Percentiles rank a stretch among this genome's conserved stretches.
Evolutionary conservation across 2,329 filamentous ascomycete species (phyloP).

Genomic region (Epichloe uncinata): DNA sequence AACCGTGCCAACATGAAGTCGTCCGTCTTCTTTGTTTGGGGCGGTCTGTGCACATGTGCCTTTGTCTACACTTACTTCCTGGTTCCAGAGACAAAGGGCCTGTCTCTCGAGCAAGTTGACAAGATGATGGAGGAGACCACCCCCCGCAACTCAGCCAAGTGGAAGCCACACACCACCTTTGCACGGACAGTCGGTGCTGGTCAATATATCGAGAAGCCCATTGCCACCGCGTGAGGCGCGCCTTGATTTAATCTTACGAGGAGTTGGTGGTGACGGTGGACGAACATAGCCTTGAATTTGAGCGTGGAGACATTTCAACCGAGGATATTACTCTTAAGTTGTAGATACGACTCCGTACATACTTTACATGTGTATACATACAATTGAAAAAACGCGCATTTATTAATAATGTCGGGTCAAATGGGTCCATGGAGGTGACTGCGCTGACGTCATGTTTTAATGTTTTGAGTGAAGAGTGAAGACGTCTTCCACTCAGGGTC

Average conservation of each 20-base stretch:
- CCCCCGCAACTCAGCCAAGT: conserved; percentile 62
- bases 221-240: conserved; percentile 5
- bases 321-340: neutral
- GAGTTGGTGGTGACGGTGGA: neutral
- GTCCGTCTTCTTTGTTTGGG: conserved; percentile 67
- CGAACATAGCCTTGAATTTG: neutral
- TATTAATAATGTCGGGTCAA: too few relatives aligned
- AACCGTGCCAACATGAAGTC: conserved; percentile 52
- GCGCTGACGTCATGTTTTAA: too few relatives aligned
- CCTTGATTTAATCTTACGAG: neutral
- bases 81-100: conserved; percentile 61
- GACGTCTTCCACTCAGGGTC: too few relatives aligned
- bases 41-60: conserved; percentile 46
- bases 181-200: conserved; percentile 29
- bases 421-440: too few relatives aligned
- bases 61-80: conserved; percentile 60
- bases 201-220: conserved; percentile 19
- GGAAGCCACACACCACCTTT: conserved; percentile 60
- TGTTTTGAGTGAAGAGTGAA: too few relatives aligned
- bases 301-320: neutral
- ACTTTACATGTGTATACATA: neutral
- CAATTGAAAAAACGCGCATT: too few relatives aligned
- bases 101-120: conserved; percentile 68
- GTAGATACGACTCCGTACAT: neutral
- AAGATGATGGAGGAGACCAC: conserved; percentile 82